Conservation (phyloP, 2,329 filamentous ascomycete species). For the Aureobasidium sp. region DNA sequence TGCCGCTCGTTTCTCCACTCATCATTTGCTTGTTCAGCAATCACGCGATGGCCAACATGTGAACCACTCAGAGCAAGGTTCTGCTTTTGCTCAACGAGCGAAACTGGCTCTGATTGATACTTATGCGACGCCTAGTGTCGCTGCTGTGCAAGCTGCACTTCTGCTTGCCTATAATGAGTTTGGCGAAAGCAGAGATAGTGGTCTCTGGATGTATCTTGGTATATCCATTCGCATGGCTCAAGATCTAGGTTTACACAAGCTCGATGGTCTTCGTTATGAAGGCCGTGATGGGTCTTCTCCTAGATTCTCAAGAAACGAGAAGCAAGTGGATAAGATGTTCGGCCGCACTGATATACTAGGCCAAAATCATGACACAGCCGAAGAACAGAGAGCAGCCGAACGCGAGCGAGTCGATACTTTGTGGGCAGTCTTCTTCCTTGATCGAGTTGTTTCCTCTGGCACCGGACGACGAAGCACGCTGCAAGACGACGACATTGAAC, state of each 20-base stretch:
- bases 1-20: conserved; percentile 67
- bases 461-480: conserved; percentile 78
- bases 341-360: conserved; percentile 31
- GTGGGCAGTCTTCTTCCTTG: conserved; percentile 83
- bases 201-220: conserved; percentile 88
- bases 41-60: conserved; percentile 38
- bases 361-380: conserved; percentile 24
- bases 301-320: conserved; percentile 37
- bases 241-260: conserved; percentile 72
- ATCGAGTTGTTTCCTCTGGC: conserved; percentile 79
- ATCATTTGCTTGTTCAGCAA: conserved; percentile 44
- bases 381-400: conserved; percentile 54
- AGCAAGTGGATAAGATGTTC: conserved; percentile 38
- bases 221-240: conserved; percentile 77
- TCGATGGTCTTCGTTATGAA: conserved; percentile 59
- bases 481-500: conserved; percentile 75
- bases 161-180: conserved; percentile 85
- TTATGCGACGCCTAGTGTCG: conserved; percentile 73
- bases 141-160: conserved; percentile 74
- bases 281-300: conserved; percentile 49
- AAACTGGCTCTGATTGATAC: conserved; percentile 77
- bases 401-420: conserved; percentile 80
- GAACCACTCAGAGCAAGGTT: conserved; percentile 58
- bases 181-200: conserved; percentile 79
- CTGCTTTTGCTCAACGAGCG: conserved; percentile 70